These are phyloP conservation scores for Tetrapisispora pingtungensis DNA, from an alignment of 805 yeast genomes.

Conservation along the genomic window DNA sequence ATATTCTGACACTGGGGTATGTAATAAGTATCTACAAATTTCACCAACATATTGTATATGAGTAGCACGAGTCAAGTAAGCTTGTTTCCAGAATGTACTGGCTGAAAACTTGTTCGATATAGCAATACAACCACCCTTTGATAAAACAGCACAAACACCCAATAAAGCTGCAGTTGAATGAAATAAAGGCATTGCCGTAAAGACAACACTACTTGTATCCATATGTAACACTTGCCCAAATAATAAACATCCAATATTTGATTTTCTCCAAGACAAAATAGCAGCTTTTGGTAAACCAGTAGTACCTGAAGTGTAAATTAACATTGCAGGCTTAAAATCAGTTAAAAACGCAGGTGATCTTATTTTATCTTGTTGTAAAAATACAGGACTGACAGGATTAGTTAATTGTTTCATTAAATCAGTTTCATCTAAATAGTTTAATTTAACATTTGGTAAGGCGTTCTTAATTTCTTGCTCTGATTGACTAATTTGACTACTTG, in stretches of 20 bases:
- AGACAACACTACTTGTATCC: conserved; percentile 44
- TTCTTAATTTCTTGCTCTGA: conserved; percentile 35
- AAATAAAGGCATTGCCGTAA: conserved; percentile 91
- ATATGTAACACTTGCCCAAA: conserved; percentile 64
- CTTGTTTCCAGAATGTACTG: conserved; percentile 84
- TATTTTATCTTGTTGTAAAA: conserved; percentile 44
- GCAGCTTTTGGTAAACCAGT: conserved; percentile 94
- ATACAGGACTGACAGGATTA: conserved; percentile 35
- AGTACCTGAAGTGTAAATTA: conserved; percentile 89
- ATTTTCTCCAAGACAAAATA: conserved; percentile 83
- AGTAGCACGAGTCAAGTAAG: conserved; percentile 57
- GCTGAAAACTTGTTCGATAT: conserved; percentile 76
- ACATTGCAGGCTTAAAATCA: conserved; percentile 54
- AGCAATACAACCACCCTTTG: conserved; percentile 66
- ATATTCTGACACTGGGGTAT: conserved; percentile 54
- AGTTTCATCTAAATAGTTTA: conserved; percentile 44
- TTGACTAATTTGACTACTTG: conserved; percentile 41
- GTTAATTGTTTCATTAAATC: conserved; percentile 34
- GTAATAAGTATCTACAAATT: conserved; percentile 75
- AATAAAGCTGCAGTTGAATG: conserved; percentile 89
- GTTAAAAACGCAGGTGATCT: conserved; percentile 46
- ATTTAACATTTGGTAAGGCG: conserved; percentile 32
- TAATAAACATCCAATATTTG: conserved; percentile 55
- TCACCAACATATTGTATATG: conserved; percentile 93
- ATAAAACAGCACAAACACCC: conserved; percentile 63